These are phyloP conservation scores for Quaeritorhiza haematococci DNA, from an alignment of 371 early-diverging fungal species.

Conservation along the genomic window DNA sequence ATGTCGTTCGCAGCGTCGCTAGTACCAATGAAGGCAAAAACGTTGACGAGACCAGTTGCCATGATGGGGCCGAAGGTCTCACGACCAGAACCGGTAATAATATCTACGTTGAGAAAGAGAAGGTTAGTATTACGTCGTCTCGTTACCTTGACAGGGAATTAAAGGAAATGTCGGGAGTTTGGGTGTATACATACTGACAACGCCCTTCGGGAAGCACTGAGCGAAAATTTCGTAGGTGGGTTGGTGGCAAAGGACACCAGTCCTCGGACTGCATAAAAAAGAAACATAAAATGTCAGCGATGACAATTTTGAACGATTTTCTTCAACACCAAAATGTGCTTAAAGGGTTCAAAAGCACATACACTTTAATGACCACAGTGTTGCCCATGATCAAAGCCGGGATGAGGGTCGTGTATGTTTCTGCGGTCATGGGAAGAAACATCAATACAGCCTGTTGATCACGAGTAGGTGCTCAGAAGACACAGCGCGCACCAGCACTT, in stretches of 20 bases:
- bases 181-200: not conserved
- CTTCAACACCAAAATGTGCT: no score
- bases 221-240: not conserved
- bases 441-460: no score
- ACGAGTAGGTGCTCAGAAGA: no score
- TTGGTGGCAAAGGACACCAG: not conserved
- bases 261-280: not conserved
- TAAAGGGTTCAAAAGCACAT: no score
- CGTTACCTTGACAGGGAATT: no score
- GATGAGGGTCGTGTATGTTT: conserved; percentile 8
- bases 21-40: conserved; percentile 5
- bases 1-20: not conserved
- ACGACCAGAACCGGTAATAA: not conserved
- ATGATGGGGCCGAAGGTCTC: not conserved
- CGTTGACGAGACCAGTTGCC: conserved; percentile 3
- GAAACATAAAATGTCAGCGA: not conserved
- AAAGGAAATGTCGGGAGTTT: no score
- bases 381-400: conserved; percentile 7
- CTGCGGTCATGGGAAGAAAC: no score
- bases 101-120: no score
- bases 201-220: not conserved
- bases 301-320: not conserved
- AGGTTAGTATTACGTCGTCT: no score
- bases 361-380: conserved; percentile 4
- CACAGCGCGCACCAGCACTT: no score